Evolutionary conservation across 495 filamentous ascomycete species (phyloP).

Genomic region (Podospora fimiseda): DNA sequence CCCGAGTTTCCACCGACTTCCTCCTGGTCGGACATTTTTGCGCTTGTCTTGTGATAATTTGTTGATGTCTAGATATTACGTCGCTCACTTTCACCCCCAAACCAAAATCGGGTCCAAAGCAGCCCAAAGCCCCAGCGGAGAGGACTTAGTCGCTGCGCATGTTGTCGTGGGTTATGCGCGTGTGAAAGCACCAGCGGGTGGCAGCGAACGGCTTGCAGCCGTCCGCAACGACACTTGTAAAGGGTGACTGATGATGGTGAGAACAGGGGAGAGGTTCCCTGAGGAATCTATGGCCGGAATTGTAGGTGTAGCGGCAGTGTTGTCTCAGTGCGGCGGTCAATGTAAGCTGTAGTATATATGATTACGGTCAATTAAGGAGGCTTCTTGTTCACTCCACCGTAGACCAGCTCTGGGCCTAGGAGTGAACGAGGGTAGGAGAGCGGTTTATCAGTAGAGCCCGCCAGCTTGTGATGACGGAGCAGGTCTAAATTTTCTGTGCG

Average conservation of each 20-base stretch:
- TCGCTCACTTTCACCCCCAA: constrained; percentile 2
- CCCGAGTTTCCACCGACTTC: constrained; percentile 40
- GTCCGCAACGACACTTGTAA: constrained; percentile 25
- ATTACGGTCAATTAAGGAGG: constrained; percentile 80
- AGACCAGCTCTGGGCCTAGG: constrained; percentile 85
- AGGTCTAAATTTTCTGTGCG: constrained; percentile 3
- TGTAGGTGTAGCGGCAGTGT: neutral
- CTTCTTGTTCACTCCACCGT: constrained; percentile 92
- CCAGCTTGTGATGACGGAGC: constrained; percentile 45
- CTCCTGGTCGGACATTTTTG: constrained; percentile 54
- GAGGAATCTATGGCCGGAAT: constrained; percentile 1
- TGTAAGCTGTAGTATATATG: constrained; percentile 2
- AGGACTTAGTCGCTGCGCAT: constrained; percentile 27
- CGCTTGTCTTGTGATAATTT: constrained; percentile 4
- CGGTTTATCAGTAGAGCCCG: constrained; percentile 70
- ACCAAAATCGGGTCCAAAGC: constrained; percentile 17
- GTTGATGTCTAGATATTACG: neutral
- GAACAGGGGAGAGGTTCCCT: neutral
- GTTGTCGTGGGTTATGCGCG: constrained; percentile 20
- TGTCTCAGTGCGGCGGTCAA: constrained; percentile 1
- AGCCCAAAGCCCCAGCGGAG: constrained; percentile 19
- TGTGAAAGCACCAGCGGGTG: constrained; percentile 31
- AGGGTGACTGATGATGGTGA: constrained; percentile 2
- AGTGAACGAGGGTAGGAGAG: constrained; percentile 87
- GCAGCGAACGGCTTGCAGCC: constrained; percentile 36